Conservation (phyloP, 148 eudicot species). For the Vaccinium corymbosum region DNA sequence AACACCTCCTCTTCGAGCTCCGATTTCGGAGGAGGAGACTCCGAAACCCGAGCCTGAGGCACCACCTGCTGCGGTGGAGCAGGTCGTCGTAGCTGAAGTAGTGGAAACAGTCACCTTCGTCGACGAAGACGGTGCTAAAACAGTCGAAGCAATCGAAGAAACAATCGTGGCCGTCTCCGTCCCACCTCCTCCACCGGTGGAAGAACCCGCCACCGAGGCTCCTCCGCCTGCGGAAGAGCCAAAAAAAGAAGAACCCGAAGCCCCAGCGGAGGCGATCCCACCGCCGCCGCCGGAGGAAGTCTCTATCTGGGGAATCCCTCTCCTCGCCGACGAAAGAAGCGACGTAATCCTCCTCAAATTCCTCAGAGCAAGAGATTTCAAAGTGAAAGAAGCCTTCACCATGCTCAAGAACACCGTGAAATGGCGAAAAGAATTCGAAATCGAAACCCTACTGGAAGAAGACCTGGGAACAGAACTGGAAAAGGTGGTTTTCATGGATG, state of each 20-base stretch:
- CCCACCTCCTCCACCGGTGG: constrained; percentile 17
- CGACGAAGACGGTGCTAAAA: constrained; percentile 43
- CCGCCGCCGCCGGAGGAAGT: constrained; percentile 41
- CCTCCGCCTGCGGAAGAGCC: constrained; percentile 18
- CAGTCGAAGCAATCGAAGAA: constrained; percentile 66
- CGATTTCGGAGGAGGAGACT: constrained; percentile 20
- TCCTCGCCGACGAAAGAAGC: constrained; percentile 63
- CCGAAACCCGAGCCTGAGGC: background rate
- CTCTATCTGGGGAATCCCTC: constrained; percentile 83
- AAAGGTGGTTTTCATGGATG: constrained; percentile 76
- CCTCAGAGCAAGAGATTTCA: constrained; percentile 75
- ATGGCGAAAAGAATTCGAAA: constrained; percentile 64
- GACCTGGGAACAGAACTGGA: constrained; percentile 70
- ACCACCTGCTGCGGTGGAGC: constrained; percentile 22
- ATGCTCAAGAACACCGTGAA: constrained; percentile 65
- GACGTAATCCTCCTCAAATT: constrained; percentile 73
- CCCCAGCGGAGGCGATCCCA: constrained; percentile 21
- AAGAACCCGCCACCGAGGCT: no score
- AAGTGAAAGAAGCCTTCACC: constrained; percentile 52
- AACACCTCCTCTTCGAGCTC: constrained; percentile 7
- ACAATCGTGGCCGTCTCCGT: constrained; percentile 50
- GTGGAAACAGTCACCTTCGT: constrained; percentile 24
- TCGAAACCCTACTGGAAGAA: constrained; percentile 53
- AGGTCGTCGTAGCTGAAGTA: constrained; percentile 23
- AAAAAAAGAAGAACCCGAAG: constrained; percentile 7